Evolutionary conservation across 192 early-diverging fungal species (phyloP).

Genomic region (Hyaloraphidium curvatum): DNA sequence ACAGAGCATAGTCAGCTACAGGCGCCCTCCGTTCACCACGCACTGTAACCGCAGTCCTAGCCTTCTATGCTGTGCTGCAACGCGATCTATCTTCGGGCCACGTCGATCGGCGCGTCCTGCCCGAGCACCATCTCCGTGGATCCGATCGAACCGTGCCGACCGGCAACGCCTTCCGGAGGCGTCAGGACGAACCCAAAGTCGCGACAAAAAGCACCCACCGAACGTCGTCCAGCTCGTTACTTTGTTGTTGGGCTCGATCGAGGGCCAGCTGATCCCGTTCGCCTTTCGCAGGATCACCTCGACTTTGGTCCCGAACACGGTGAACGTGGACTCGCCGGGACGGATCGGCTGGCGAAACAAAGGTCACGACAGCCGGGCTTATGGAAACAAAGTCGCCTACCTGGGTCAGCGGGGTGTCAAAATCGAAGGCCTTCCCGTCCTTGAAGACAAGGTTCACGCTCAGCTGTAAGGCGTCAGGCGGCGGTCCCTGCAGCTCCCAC

Average conservation of each 20-base stretch:
- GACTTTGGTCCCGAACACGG: conserved; percentile 54
- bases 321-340: conserved; percentile 36
- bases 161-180: no score
- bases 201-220: no score
- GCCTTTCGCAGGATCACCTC: conserved; percentile 62
- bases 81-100: no score
- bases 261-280: conserved; percentile 67
- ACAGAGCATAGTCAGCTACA: no score
- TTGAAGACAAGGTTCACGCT: conserved; percentile 58
- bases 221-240: conserved; percentile 67
- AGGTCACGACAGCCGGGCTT: neutral
- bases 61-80: no score
- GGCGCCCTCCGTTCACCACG: no score
- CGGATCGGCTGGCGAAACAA: conserved; percentile 38
- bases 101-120: no score
- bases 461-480: conserved; percentile 14
- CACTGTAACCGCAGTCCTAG: no score
- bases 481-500: neutral
- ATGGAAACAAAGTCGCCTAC: conserved; percentile 7
- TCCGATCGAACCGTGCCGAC: no score
- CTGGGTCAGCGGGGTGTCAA: conserved; percentile 43
- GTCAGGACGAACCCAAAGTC: no score
- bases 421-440: conserved; percentile 51
- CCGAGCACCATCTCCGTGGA: no score
- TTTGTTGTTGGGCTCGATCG: conserved; percentile 43